A percentile compares a stretch with the other conserved stretches of the same genome.
Conservation (phyloP, 23 red algal genomes). For the Gracilaria domingensis region DNA sequence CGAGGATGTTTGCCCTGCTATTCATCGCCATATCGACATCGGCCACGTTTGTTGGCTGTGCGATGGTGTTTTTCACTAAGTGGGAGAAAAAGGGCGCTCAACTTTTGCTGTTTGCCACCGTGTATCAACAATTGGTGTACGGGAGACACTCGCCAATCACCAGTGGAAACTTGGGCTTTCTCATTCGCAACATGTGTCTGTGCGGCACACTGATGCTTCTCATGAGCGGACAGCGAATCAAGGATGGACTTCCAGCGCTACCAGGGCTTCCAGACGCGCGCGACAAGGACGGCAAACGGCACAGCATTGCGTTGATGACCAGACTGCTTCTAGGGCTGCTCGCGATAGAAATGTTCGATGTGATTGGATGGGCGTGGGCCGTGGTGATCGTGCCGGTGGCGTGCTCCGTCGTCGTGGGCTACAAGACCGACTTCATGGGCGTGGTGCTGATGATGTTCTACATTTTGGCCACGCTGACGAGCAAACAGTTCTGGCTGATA, state of each 20-base stretch:
- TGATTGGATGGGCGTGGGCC: slow-evolving; percentile 66
- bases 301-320: slow-evolving; percentile 55
- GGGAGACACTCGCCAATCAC: slow-evolving; percentile 86
- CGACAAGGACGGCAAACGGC: not conserved
- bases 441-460: slow-evolving; percentile 75
- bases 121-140: slow-evolving; percentile 86
- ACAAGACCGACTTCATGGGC: slow-evolving; percentile 74
- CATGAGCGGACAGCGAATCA: slow-evolving; percentile 67
- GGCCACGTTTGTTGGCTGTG: slow-evolving; percentile 42
- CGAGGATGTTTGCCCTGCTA: slow-evolving; percentile 24
- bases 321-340: slow-evolving; percentile 77
- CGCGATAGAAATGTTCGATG: slow-evolving; percentile 74
- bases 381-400: slow-evolving; percentile 68
- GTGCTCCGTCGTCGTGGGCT: slow-evolving; percentile 72
- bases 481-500: slow-evolving; percentile 82
- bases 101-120: slow-evolving; percentile 54
- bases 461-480: slow-evolving; percentile 59
- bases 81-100: slow-evolving; percentile 44
- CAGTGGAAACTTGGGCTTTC: slow-evolving; percentile 80
- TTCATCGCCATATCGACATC: slow-evolving; percentile 58
- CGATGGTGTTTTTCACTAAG: slow-evolving; percentile 57
- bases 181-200: slow-evolving; percentile 89
- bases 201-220: slow-evolving; percentile 74
- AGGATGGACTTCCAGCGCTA: slow-evolving; percentile 67
- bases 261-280: slow-evolving; percentile 55